Conservation (phyloP, 2,329 filamentous ascomycete genomes). For the Trichoderma semiorbis region DNA sequence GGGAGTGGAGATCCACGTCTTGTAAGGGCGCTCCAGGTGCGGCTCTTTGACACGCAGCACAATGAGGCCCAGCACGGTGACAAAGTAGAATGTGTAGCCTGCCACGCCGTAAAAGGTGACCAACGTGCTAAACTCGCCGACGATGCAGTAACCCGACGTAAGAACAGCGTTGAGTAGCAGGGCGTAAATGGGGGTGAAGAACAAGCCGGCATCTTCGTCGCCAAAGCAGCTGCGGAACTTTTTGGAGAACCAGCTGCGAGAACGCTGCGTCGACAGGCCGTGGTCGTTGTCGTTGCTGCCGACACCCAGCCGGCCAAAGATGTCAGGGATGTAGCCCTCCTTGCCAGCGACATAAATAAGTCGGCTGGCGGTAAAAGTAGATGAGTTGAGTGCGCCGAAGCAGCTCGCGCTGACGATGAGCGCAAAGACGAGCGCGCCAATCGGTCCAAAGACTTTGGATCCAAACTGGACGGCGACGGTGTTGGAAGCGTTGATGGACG, state of each 20-base stretch:
- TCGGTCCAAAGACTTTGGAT: slow-evolving; percentile 78
- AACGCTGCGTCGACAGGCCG: slow-evolving; percentile 42
- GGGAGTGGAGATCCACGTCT: slow-evolving; percentile 93
- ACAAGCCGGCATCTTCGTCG: slow-evolving; percentile 75
- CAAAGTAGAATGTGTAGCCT: slow-evolving; percentile 95
- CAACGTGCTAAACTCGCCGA: slow-evolving; percentile 88
- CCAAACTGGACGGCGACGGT: slow-evolving; percentile 97
- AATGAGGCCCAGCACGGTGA: slow-evolving; percentile 90
- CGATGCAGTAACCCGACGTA: slow-evolving; percentile 72
- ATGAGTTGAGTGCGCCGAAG: slow-evolving; percentile 91
- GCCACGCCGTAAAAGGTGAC: slow-evolving; percentile 97
- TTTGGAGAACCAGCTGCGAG: slow-evolving; percentile 56
- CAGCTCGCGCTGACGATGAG: slow-evolving; percentile 88
- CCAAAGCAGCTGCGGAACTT: slow-evolving; percentile 62
- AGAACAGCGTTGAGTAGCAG: slow-evolving; percentile 76
- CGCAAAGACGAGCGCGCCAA: slow-evolving; percentile 79
- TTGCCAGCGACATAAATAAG: slow-evolving; percentile 93
- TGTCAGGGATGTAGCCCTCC: slow-evolving; percentile 82
- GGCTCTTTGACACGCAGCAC: slow-evolving; percentile 85
- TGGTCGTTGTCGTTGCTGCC: slow-evolving; percentile 41
- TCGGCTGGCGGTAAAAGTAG: slow-evolving; percentile 87
- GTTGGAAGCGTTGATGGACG: slow-evolving; percentile 79
- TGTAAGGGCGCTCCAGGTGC: slow-evolving; percentile 82
- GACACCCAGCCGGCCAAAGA: slow-evolving; percentile 82
- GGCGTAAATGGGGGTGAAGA: slow-evolving; percentile 91